A percentile compares a stretch with the other conserved stretches of the same genome.
These are phyloP conservation scores for Rhizopogon sp. DNA, from an alignment of 768 basidiomycete species.

Conservation along the genomic window DNA sequence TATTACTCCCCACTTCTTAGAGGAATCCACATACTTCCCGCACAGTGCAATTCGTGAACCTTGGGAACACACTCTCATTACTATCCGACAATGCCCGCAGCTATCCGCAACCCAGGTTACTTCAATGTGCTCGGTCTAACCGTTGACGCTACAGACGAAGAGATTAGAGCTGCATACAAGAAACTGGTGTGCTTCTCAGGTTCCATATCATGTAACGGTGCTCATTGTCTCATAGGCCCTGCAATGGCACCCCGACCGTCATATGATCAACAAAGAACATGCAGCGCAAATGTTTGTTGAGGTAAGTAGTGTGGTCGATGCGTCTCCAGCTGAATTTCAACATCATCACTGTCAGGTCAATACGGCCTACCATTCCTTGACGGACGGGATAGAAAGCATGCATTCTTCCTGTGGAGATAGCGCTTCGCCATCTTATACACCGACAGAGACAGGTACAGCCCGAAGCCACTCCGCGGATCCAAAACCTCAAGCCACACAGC, in stretches of 20 bases:
- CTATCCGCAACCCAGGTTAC: conserved; percentile 16
- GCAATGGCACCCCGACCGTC: conserved; percentile 67
- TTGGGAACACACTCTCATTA: conserved; percentile 6
- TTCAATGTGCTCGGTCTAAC: conserved; percentile 43
- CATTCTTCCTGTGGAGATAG: conserved; percentile 23
- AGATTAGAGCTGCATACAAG: conserved; percentile 58
- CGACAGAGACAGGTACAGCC: conserved; percentile 15
- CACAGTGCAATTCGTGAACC: conserved; percentile 4
- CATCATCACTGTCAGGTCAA: conserved; percentile 35
- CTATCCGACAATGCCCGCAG: conserved; percentile 21
- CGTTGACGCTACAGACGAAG: conserved; percentile 41
- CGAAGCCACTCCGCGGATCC: conserved; percentile 10
- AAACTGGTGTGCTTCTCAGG: conserved; percentile 40
- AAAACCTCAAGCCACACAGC: conserved; percentile 16
- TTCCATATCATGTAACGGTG: conserved; percentile 17
- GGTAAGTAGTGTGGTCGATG: conserved; percentile 30
- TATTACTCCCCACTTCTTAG: conserved; percentile 7
- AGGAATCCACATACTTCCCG: conserved; percentile 6
- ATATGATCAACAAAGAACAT: conserved; percentile 43
- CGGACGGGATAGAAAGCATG: conserved; percentile 35
- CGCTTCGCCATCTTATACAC: conserved; percentile 17
- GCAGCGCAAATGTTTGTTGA: conserved; percentile 55
- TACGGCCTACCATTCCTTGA: conserved; percentile 50
- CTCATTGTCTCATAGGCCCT: conserved; percentile 38
- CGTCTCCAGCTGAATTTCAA: background rate